These are phyloP conservation scores for Cercospora nicotianae DNA, from an alignment of 2,329 filamentous ascomycete genomes.

Conservation along the genomic window DNA sequence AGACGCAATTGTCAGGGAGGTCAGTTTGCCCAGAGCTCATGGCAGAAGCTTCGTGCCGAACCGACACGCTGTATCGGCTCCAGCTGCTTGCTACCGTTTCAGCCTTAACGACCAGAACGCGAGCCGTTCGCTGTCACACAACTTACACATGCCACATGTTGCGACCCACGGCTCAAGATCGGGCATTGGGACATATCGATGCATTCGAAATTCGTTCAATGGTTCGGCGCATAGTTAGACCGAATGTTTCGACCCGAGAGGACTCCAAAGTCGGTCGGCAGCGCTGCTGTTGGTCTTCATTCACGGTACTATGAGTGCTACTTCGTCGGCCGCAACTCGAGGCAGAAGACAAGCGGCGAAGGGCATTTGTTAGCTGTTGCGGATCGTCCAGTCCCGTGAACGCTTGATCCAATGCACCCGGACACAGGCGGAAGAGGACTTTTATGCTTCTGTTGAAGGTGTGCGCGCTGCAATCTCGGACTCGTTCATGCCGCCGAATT, in stretches of 20 bases:
- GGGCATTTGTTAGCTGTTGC: neutral
- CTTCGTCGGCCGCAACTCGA: neutral
- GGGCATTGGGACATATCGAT: neutral
- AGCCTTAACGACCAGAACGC: neutral
- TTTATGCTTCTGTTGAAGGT: neutral
- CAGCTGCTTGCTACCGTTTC: constrained; percentile 3
- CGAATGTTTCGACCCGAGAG: neutral
- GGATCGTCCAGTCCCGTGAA: neutral
- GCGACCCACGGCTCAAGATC: neutral
- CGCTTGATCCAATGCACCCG: neutral
- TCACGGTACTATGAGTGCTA: neutral
- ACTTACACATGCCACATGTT: neutral
- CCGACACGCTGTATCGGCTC: neutral
- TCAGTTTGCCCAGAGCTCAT: neutral
- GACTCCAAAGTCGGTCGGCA: neutral
- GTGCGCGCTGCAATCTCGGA: neutral
- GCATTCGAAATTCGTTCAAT: neutral
- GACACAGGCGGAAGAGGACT: neutral
- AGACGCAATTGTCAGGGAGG: neutral
- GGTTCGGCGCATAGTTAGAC: neutral
- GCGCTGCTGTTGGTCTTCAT: neutral
- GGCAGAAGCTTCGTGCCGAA: neutral
- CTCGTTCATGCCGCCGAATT: neutral
- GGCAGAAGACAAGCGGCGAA: neutral
- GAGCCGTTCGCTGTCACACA: neutral